Base-by-base conservation (phyloP, 768 basidiomycete genomes). In the Russula dissimulans region DNA sequence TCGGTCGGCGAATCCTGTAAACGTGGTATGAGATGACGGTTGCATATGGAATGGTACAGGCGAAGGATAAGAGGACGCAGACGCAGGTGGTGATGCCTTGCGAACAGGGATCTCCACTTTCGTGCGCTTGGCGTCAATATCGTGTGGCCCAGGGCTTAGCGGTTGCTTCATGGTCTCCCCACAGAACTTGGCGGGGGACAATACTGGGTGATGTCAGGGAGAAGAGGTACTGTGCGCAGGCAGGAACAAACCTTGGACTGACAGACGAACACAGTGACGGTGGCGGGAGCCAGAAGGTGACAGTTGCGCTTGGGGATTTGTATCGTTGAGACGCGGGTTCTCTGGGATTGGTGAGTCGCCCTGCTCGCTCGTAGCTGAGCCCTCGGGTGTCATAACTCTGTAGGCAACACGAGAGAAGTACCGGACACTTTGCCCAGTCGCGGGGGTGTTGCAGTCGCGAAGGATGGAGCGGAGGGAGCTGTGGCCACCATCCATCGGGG, bases 361-460 rank as follows among this genome's bases (percentile, higher is more conserved):
- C 15, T 68, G 69, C 49, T 74, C 70, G 57, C 69, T 72, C 48
- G 78, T 77, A 45, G 74, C 70, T n/a, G 85, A 86, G 22, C 77
- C 72, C 45, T 88, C 83, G n/a, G 85, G 84, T 52, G 78, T 86
- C 66, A 85, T 81, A 26, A 80, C 74, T 63, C 78, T 83, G 73
- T 80, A 85, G 12, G 82, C 83, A 55, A 86, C 83, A 31, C 82
- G 78, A 31, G 86, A 82, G 70, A 88, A 87, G 73, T 89, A 89
- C 6, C 87, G 83, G 44, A 89, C 87, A 61, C 83, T 88, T 68
- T 84, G 83, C n/a, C 87, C 87, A 10, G 86, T 87, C 4, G 84
- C 86, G 15, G 87, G 87, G 0, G 86, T 85, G 48, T 83, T 83
- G 4, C 79, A 80, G 61, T 85, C 83, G 44, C 85, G 84, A 32